A percentile compares a stretch with the other conserved stretches of the same genome.
Evolutionary conservation across 2,329 filamentous ascomycete species (phyloP).

Genomic region (Penicillium sp.): DNA sequence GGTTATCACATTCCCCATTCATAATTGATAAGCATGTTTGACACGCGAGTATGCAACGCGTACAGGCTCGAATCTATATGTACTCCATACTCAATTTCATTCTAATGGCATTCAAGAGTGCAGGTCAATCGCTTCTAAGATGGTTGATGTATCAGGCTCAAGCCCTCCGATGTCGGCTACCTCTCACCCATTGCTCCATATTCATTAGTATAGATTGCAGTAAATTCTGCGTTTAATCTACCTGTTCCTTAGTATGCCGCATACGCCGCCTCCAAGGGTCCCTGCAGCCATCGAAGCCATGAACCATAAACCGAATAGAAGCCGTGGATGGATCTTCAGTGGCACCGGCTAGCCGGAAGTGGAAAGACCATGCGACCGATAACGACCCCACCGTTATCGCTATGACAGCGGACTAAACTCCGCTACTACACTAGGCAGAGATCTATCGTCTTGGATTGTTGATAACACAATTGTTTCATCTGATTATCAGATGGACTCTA

Average conservation of each 20-base stretch:
- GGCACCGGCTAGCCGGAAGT: slow-evolving; percentile 12
- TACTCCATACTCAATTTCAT: background rate
- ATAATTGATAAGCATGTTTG: background rate
- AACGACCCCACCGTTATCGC: slow-evolving; percentile 10
- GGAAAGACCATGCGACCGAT: slow-evolving; percentile 24
- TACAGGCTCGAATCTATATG: background rate
- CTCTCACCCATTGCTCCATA: background rate
- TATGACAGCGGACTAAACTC: slow-evolving; percentile 3
- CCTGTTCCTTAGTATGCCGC: background rate
- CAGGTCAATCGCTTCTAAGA: background rate
- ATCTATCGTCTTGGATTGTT: background rate
- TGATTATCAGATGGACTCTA: background rate
- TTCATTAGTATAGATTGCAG: background rate
- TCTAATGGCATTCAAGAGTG: no score
- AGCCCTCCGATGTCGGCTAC: background rate
- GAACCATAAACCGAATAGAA: background rate
- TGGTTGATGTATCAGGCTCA: background rate
- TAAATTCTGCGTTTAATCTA: background rate
- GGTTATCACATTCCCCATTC: slow-evolving; percentile 3
- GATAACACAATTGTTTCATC: background rate
- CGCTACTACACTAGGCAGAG: background rate
- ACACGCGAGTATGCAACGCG: background rate
- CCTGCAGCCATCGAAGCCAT: slow-evolving; percentile 7
- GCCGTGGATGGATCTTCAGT: slow-evolving; percentile 7
- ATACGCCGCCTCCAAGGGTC: background rate